Evolutionary conservation across 2,329 filamentous ascomycete species (phyloP).

Genomic region (Aspergillus awamori): DNA sequence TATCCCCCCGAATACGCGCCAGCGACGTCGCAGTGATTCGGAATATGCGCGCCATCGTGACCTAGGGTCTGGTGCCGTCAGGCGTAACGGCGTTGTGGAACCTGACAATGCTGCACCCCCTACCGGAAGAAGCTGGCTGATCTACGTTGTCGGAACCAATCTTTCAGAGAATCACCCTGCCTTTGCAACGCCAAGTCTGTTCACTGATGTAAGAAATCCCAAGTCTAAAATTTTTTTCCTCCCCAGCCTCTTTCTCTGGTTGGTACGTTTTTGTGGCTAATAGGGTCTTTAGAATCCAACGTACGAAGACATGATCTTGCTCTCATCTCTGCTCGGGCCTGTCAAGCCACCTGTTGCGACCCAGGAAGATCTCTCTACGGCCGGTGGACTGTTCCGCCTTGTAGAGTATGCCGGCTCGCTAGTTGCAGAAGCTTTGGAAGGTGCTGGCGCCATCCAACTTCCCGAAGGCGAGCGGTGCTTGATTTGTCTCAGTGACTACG

Average conservation of each 20-base stretch:
- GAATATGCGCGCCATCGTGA: constrained; percentile 59
- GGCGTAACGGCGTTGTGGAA: constrained; percentile 66
- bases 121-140: constrained; percentile 68
- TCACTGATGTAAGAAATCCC: constrained; percentile 61
- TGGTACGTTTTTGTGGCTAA: constrained; percentile 14
- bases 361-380: constrained; percentile 64
- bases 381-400: constrained; percentile 63
- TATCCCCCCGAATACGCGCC: constrained; percentile 48
- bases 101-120: constrained; percentile 54
- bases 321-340: constrained; percentile 67
- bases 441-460: constrained; percentile 38
- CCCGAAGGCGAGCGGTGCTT: constrained; percentile 61
- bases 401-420: constrained; percentile 47
- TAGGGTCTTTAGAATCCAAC: constrained; percentile 56
- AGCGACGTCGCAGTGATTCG: constrained; percentile 61
- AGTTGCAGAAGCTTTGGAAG: constrained; percentile 52
- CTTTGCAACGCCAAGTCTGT: constrained; percentile 69
- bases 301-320: constrained; percentile 72
- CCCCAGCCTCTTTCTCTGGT: neutral
- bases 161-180: constrained; percentile 72
- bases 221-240: too few relatives aligned
- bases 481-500: constrained; percentile 69
- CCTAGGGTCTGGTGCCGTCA: constrained; percentile 62
- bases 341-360: constrained; percentile 70
- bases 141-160: constrained; percentile 71